Base-by-base conservation (phyloP, 192 early-diverging fungal species). In the Gonapodya sp. region DNA sequence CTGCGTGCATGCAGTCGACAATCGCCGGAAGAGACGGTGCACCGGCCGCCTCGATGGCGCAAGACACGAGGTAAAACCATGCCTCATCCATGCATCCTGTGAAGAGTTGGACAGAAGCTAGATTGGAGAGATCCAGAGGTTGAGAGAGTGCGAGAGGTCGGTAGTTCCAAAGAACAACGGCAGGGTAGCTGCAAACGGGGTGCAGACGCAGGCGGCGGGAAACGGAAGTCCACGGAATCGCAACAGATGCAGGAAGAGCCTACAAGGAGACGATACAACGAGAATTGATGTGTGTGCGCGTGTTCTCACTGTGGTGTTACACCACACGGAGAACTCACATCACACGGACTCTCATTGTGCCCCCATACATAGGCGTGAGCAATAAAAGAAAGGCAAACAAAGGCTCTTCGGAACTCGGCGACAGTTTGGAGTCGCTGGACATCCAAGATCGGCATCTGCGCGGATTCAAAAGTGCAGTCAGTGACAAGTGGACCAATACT, bases 41-140 rank as follows among this genome's bases (percentile, higher is more conserved):
- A 1, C 93, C 95, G 18, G 88, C 89, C 18, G 92, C 89, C 81
- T 99, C 97, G 78, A 96, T 96, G 0, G 93, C 94, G 0, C 93
- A 92, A 8, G 95, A 94, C 75, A 97, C 92, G 34, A 99, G 89
- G 87, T 96, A 97, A 83, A 99, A 99, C 97, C 97, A 99, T 1
- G 93, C 91, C 89, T 99, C 96, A 85, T 99, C 97, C 78, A 92
- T 88, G 35, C 91, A 90, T 18, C 96, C 95, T 1, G 94, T 92
- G 80, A 96, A 96, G 2, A 94, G 96, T 75, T 93, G 88, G 80
- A 96, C 83, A 0, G 93, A 92, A 16, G 93, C 87, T 18, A 99
- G 82, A 86, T 99, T 99, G 82, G 88, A 18, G 75, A 77, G 75
- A 8, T 18, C 18, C 18, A 34, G 75, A 2, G 75, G 75, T 2